Evolutionary conservation across 176 grass and related monocot species (phyloP).

Genomic region (Rhipidocladum racemiflorum): DNA sequence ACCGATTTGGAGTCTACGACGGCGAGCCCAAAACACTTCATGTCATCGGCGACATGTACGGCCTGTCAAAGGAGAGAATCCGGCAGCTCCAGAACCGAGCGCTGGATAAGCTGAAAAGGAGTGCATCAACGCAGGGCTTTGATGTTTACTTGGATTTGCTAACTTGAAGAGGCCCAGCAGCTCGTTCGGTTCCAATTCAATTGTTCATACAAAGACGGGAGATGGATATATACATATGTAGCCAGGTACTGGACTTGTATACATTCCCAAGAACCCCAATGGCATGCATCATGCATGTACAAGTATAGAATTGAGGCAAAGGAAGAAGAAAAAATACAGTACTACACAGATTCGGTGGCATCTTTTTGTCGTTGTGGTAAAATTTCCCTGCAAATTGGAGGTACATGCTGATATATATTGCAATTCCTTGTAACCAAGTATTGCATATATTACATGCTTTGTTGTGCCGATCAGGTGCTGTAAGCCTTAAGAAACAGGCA

Average conservation of each 20-base stretch:
- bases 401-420: not conserved
- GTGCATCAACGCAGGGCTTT: conserved; percentile 49
- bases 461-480: not conserved
- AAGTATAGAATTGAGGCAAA: not conserved
- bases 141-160: conserved; percentile 63
- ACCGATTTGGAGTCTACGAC: conserved; percentile 66
- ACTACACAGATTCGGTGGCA: not conserved
- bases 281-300: too few species aligned
- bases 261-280: not conserved
- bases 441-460: not conserved
- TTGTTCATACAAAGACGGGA: conserved; percentile 9
- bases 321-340: not conserved
- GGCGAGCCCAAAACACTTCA: conserved; percentile 63
- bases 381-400: not conserved
- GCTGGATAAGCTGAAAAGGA: conserved; percentile 62
- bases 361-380: conserved; percentile 5
- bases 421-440: not conserved
- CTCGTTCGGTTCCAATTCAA: not conserved
- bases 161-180: conserved; percentile 17
- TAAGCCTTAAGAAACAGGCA: not conserved
- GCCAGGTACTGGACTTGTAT: conserved; percentile 21
- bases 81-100: conserved; percentile 77
- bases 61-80: conserved; percentile 80
- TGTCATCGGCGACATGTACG: conserved; percentile 73
- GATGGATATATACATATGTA: not conserved